A percentile compares a stretch with the other conserved stretches of the same genome.
Evolutionary conservation across 179 eudicot genomes (phyloP).

Genomic region (Actinidia arguta): DNA sequence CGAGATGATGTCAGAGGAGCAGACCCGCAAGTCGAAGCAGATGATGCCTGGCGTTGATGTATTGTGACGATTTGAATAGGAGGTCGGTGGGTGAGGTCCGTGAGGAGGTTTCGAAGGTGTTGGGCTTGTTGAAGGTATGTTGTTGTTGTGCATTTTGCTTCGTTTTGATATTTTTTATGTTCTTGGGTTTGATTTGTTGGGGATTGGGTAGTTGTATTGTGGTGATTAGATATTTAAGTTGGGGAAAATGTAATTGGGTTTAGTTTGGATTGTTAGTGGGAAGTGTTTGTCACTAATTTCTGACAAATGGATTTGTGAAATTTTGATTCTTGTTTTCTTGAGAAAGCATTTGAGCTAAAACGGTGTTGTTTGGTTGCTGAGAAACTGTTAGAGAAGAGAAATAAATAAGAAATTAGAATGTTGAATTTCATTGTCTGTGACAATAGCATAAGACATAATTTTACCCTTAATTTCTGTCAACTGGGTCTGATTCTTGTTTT

Average conservation of each 20-base stretch:
- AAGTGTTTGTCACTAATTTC: neutral
- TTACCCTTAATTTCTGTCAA: neutral
- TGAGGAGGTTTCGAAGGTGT: slow-evolving; percentile 63
- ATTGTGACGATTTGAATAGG: slow-evolving; percentile 69
- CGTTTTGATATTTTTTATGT: neutral
- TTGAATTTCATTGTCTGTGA: neutral
- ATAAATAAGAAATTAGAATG: neutral
- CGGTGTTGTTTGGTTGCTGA: slow-evolving; percentile 11
- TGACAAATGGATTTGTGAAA: neutral
- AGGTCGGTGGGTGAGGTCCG: slow-evolving; percentile 70
- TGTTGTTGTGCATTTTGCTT: neutral
- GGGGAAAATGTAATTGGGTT: neutral
- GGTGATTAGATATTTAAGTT: neutral
- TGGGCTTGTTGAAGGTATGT: slow-evolving; percentile 76
- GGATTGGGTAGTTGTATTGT: neutral
- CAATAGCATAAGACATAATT: too few relatives aligned
- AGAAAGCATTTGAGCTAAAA: neutral
- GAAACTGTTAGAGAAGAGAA: neutral
- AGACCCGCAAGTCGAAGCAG: slow-evolving; percentile 50
- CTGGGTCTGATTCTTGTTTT: neutral
- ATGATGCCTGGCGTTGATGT: slow-evolving; percentile 73
- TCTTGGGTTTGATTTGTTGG: neutral
- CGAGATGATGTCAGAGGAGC: too few relatives aligned
- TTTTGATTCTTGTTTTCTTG: neutral
- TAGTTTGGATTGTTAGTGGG: neutral